These are phyloP conservation scores for Keqinozyma sinolaborantium DNA, from an alignment of 1,139 yeast genomes.

Conservation along the genomic window DNA sequence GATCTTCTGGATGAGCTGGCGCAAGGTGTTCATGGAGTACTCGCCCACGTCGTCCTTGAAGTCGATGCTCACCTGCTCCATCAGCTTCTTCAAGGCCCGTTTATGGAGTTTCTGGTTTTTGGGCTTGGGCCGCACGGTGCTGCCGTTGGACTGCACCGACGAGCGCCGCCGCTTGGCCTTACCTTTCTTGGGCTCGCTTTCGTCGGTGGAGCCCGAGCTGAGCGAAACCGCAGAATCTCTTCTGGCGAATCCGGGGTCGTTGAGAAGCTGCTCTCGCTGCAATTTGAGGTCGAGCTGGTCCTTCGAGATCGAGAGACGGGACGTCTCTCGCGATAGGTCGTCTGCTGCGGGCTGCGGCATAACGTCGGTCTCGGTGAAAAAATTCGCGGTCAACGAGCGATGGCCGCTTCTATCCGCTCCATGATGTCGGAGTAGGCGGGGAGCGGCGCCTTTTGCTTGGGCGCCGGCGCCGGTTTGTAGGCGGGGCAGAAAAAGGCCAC, in stretches of 20 bases:
- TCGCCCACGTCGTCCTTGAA: not conserved
- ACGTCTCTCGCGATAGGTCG: conserved; percentile 1
- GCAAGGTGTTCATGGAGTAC: not conserved
- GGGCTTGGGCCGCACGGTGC: not conserved
- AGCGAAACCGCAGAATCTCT: not conserved
- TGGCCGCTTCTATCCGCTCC: no score
- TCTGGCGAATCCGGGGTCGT: not conserved
- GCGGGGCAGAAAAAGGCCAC: no score
- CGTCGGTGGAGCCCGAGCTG: not conserved
- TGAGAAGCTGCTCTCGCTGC: not conserved
- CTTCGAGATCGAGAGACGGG: not conserved
- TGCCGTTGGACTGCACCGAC: not conserved
- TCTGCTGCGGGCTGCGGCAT: conserved; percentile 1
- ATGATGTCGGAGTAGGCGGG: no score
- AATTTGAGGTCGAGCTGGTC: not conserved
- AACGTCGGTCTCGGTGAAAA: no score
- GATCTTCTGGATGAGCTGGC: not conserved
- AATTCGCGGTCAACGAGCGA: no score
- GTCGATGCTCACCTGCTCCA: not conserved
- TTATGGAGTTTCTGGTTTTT: not conserved
- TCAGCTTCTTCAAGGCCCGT: not conserved
- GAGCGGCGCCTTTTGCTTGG: no score
- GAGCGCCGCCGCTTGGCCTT: not conserved
- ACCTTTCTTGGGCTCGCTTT: not conserved
- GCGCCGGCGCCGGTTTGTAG: no score